Evolutionary conservation across 2,329 filamentous ascomycete species (phyloP).

Genomic region (Clonostachys chloroleuca): DNA sequence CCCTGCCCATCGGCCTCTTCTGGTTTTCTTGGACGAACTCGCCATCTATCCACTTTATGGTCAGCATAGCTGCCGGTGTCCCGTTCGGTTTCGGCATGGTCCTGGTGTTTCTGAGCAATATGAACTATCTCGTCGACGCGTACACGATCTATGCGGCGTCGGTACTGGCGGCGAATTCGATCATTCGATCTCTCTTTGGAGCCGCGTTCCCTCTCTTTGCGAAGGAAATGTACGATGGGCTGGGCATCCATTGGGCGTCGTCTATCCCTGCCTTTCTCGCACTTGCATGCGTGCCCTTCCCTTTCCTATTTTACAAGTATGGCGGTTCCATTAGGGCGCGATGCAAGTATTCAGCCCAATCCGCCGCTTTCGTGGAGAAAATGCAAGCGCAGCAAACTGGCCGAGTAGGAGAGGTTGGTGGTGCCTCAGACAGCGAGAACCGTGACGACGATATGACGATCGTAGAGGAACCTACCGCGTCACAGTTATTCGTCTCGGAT

Average conservation of each 20-base stretch:
- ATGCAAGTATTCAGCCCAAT: constrained; percentile 50
- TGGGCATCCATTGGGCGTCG: constrained; percentile 68
- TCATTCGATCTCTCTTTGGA: constrained; percentile 64
- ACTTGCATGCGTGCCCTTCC: constrained; percentile 52
- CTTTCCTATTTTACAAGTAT: constrained; percentile 57
- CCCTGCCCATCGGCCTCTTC: constrained; percentile 50
- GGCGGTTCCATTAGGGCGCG: constrained; percentile 43
- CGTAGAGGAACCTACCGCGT: no score
- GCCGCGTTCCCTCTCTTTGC: constrained; percentile 66
- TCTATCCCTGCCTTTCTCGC: constrained; percentile 66
- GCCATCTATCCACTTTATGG: constrained; percentile 45
- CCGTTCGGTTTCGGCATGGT: constrained; percentile 51
- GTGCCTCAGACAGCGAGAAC: no score
- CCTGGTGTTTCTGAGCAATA: constrained; percentile 52
- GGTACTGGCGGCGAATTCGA: constrained; percentile 61
- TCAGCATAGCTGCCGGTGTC: constrained; percentile 27
- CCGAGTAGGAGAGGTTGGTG: not conserved
- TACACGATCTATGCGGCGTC: constrained; percentile 69
- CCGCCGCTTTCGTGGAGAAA: not conserved
- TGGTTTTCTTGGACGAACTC: constrained; percentile 57
- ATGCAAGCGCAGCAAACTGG: constrained; percentile 9
- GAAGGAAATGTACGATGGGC: constrained; percentile 37
- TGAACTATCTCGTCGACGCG: constrained; percentile 59
- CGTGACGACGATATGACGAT: no score
- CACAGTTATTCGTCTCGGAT: no score